Evolutionary conservation across 176 grass and related monocot genomes (phyloP).

Genomic region (Poa annua): DNA sequence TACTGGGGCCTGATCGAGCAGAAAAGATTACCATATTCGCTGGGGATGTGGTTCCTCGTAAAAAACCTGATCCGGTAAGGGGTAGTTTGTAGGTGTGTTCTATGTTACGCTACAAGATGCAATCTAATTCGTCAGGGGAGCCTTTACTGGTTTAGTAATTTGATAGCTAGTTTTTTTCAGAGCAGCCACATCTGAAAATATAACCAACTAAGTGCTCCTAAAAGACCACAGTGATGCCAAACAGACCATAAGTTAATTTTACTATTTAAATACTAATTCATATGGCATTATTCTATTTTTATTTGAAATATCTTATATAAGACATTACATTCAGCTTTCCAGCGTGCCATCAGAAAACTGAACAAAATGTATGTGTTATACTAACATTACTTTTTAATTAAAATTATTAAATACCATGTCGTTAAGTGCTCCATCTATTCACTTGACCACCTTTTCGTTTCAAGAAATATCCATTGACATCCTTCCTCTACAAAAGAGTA

Average conservation of each 20-base stretch:
- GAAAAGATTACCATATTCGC: conserved; percentile 96
- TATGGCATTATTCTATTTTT: conserved; percentile 16
- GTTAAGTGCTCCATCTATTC: not conserved
- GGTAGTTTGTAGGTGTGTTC: not conserved
- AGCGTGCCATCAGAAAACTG: not conserved
- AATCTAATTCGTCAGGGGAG: not conserved
- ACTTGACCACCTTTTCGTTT: not conserved
- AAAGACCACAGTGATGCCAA: not conserved
- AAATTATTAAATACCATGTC: not conserved
- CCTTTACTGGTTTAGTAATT: not conserved
- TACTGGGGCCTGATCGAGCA: conserved; percentile 77
- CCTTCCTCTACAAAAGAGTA: not conserved
- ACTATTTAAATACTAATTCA: not conserved
- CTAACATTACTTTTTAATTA: not conserved
- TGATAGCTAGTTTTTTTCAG: not conserved
- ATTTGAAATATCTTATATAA: not conserved
- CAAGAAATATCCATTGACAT: conserved; percentile 4
- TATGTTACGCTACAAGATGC: not conserved
- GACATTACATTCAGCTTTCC: not conserved
- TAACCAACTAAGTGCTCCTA: not conserved
- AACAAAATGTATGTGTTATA: not conserved
- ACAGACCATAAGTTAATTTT: conserved; percentile 21
- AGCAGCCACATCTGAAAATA: not conserved
- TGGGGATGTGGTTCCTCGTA: conserved; percentile 91
- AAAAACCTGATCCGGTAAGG: conserved; percentile 97